Base-by-base conservation (phyloP, 169 alveolate genomes). In the Pseudocohnilembus persalinus region DNA sequence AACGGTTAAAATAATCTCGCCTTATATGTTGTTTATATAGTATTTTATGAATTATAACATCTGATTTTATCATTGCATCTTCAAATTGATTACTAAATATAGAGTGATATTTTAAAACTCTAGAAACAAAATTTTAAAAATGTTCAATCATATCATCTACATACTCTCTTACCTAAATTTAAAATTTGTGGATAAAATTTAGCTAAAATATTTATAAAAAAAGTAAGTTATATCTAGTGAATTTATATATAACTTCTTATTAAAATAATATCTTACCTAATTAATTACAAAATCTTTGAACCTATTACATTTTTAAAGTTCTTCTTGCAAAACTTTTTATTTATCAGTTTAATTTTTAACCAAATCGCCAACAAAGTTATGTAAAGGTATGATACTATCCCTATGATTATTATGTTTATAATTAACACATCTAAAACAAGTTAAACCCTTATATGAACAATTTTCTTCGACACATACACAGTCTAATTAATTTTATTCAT, bases 361-460 rank as follows among this genome's bases (percentile, higher is more conserved):
- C 63, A 79, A 79, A 29, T 79, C 84, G 26, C 84, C 64, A 0
- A 79, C 29, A 20, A 79, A 79, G 11, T 35, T 79, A 15, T 72
- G 34, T 29, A 79, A 29, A 35, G 63, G 35, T 20, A 79, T 49
- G 63, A 79, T 29, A n/a, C 49, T 79, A 16, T 68, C 27, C 0
- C 63, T 64, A 29, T 79, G 84, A 31, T 79, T 79, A 26, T 35
- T n/a, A n/a, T 79, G 84, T n/a, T 72, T 64, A 49, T 34, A 33
- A 79, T 79, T 64, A n/a, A 79, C 73, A 79, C 84, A 79, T n/a
- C 84, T n/a, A 63, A 73, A 73, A 64, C 84, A 79, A 0, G 84
- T 79, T 63, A 79, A 79, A 49, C 84, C 84, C 64, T 79, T 79
- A 20, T 72, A 11, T 29, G 33, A 0, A 63, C 84, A 79, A 79